Evolutionary conservation across 805 yeast genomes (phyloP), one percentile per base, ranked within the genome.

Genomic region (Ascoidea tarda): DNA sequence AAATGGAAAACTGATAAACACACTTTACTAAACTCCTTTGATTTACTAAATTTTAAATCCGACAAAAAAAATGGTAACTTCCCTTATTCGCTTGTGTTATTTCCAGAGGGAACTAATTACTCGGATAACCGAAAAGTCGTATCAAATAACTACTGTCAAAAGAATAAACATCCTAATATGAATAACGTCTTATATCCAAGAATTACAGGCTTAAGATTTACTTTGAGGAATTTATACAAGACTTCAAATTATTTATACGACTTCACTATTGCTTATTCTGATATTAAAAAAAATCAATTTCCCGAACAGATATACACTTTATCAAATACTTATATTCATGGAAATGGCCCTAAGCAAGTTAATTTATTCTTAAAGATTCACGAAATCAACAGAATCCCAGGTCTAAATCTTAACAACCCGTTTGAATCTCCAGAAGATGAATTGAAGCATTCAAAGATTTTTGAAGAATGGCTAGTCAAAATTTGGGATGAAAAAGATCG

Each of bases 71-170:
- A 53, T 46, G 12, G 48, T 6, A 51, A 46, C 6, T 5, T 79
- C 78, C 82, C 85, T 4, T 81, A 82, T 57, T 80, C 84, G 73
- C 65, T 93, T 49, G 67, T 90, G 28, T 65, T 93, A 32, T 93
- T 84, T 67, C 99, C 99, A 1, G 99, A 93, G 66, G 99, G 99
- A 5, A 93, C 99, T 0, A 93, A 88, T 54, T 68, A 85, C 52
- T 81, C 93, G 46, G 73, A 72, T 5, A 75, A 78, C 55, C 87
- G 96, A 1, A 73, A 78, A 49, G 67, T 60, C 3, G 76, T 77
- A 54, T 79, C 90, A 6, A 71, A 70, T 16, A 70, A 63, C 6
- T 93, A 71, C 66, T 84, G 88, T 21, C 66, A 64, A 5, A 77
- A 81, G 57, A 62, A 72, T 31, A 74, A 72, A 5, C 69, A 69